These are phyloP conservation scores for Balansia obtecta DNA, from an alignment of 2,329 filamentous ascomycete genomes.

Conservation along the genomic window DNA sequence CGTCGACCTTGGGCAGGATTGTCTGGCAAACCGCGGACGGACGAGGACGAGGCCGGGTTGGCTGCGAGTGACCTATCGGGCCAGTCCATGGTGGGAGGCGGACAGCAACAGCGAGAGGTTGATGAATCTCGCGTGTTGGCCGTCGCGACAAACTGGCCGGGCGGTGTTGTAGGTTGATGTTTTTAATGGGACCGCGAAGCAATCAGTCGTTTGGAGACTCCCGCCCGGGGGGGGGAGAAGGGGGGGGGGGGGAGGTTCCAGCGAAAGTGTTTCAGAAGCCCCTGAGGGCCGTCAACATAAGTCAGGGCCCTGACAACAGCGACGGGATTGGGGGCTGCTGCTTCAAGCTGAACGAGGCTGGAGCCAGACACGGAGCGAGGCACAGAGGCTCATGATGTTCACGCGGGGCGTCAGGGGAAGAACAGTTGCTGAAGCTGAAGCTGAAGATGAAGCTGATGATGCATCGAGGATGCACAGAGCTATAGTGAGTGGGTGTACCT, in stretches of 20 bases:
- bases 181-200: not conserved
- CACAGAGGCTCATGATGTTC: slow-evolving; percentile 20
- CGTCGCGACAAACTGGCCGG: slow-evolving; percentile 4
- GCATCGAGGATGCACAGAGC: not conserved
- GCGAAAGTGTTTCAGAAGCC: slow-evolving; percentile 19
- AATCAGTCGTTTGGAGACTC: slow-evolving; percentile 8
- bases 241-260: not conserved
- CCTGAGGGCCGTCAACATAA: slow-evolving; percentile 11
- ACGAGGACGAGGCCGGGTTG: slow-evolving; percentile 11
- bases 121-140: slow-evolving; percentile 3
- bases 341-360: slow-evolving; percentile 20
- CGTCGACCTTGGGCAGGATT: slow-evolving; percentile 26
- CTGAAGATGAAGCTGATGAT: slow-evolving; percentile 6
- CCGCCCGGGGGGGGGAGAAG: no score
- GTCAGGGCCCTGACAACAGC: slow-evolving; percentile 11
- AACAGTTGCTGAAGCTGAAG: slow-evolving; percentile 8
- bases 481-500: no score
- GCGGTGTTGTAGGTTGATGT: not conserved
- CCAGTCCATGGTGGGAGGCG: slow-evolving; percentile 21
- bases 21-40: slow-evolving; percentile 27
- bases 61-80: slow-evolving; percentile 19
- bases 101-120: slow-evolving; percentile 10
- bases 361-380: slow-evolving; percentile 12
- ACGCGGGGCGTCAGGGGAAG: slow-evolving; percentile 1
- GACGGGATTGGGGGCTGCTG: slow-evolving; percentile 6